A percentile compares a stretch with the other conserved stretches of the same genome.
These are phyloP conservation scores for Podosphaera leucotricha DNA, from an alignment of 2,329 filamentous ascomycete species.

Conservation along the genomic window DNA sequence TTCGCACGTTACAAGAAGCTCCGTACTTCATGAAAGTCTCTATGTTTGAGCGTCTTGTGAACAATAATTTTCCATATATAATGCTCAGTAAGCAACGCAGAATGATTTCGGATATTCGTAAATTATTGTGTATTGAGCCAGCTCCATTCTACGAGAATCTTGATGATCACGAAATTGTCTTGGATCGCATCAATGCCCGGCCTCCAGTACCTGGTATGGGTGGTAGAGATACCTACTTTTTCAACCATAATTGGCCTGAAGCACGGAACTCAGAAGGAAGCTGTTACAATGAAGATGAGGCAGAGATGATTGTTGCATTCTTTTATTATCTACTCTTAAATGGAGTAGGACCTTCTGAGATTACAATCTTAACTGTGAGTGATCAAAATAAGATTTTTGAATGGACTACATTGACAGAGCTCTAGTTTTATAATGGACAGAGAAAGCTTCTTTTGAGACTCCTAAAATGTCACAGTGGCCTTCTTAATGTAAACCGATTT, in stretches of 20 bases:
- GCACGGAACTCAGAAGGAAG: conserved; percentile 37
- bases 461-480: conserved; percentile 20
- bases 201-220: conserved; percentile 39
- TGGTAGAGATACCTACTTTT: conserved; percentile 33
- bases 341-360: conserved; percentile 31
- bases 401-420: conserved; percentile 1
- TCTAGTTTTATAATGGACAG: conserved; percentile 60
- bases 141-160: conserved; percentile 36
- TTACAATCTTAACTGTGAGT: conserved; percentile 46
- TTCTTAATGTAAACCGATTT: conserved; percentile 14
- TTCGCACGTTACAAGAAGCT: conserved; percentile 26
- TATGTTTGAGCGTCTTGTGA: conserved; percentile 43
- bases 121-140: conserved; percentile 21
- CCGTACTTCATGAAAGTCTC: conserved; percentile 40
- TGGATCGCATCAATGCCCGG: conserved; percentile 24
- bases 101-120: conserved; percentile 46
- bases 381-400: conserved; percentile 2
- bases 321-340: conserved; percentile 50
- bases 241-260: conserved; percentile 42
- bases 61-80: conserved; percentile 29
- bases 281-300: conserved; percentile 46
- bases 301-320: conserved; percentile 51
- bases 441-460: conserved; percentile 34
- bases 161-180: conserved; percentile 32
- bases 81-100: conserved; percentile 35